Evolutionary conservation across 2,329 filamentous ascomycete species (phyloP), one percentile per base, ranked within the genome.

Genomic region (Fonsecaea multimorphosa): DNA sequence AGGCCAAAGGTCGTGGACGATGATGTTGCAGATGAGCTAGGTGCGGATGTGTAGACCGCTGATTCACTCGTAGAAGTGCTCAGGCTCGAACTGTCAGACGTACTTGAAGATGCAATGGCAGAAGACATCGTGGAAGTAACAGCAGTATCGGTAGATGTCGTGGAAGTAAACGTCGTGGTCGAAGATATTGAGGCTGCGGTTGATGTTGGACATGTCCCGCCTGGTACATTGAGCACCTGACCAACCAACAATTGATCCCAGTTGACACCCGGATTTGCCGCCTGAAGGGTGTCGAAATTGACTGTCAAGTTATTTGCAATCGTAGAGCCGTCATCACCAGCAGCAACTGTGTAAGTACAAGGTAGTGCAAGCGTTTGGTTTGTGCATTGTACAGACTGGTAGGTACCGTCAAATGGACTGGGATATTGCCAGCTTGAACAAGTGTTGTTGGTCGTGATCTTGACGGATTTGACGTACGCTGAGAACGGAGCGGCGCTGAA

Each of bases 381-480:
- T 6, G 69, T 68, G 59, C 70, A 87, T 73, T 86, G 80, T 77
- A 99, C 97, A 59, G 91, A 93, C 71, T 86, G 75, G 91, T 92
- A 96, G 32, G 83, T 86, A 57, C 95, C 95, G 55, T 85, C 89
- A 46, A 84, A 86, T 77, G 95, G 91, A 71, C 85, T 86, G 66
- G 69, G 70, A 80, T 97, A 98, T 65, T 82, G 83, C 83, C 98
- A 99, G 69, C 90, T 83, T 16, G 85, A 89, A 64, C 95, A 95
- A 1, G 93, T 97, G 19, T 93, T 97, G 82, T 97, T 98, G 81
- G 98, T 94, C 68, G 78, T 73, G 58, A 85, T 81, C 49, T 82
- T 81, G 46, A 87, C 79, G 36, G 83, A 86, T 81, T 91, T 85
- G 70, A 94, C 85, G 65, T 85, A 87, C 89, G 93, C 93, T 71